Percentiles rank a stretch among this genome's conserved stretches.
phyloP scores from a whole-genome alignment of 306 rosid species.

The Parietaria judaica region DNA sequence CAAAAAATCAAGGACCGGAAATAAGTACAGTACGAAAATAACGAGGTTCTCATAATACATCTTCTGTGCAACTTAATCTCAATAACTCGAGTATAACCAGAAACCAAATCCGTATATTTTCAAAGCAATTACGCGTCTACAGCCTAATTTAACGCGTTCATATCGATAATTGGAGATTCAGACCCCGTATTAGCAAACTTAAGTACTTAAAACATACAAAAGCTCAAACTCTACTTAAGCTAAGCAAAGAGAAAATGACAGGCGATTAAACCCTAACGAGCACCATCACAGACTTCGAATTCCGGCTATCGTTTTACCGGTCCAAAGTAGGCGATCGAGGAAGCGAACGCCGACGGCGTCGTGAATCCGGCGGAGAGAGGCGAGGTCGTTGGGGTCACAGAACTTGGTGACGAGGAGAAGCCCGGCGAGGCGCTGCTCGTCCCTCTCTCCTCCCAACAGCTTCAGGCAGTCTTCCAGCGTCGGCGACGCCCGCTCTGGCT shows the following conservation, averaged over 20 bases:
- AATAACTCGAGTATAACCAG: too few relatives aligned
- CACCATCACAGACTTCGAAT: background rate
- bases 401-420: slow-evolving; percentile 80
- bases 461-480: slow-evolving; percentile 78
- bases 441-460: slow-evolving; percentile 76
- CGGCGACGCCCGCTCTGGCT: slow-evolving; percentile 32
- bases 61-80: too few relatives aligned
- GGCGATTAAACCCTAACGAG: background rate
- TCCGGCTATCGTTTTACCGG: slow-evolving; percentile 32
- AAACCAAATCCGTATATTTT: too few relatives aligned
- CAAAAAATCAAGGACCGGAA: background rate
- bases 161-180: too few relatives aligned
- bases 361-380: slow-evolving; percentile 58
- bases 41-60: background rate
- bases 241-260: too few relatives aligned
- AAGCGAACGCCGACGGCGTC: slow-evolving; percentile 61
- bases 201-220: too few relatives aligned
- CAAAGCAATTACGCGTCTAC: too few relatives aligned
- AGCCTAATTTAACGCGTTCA: too few relatives aligned
- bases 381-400: slow-evolving; percentile 54
- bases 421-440: slow-evolving; percentile 89
- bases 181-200: too few relatives aligned
- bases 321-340: slow-evolving; percentile 70
- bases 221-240: too few relatives aligned
- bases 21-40: background rate